phyloP scores from a whole-genome alignment of 2,329 filamentous ascomycete genomes.

The Apiospora rasikravindrae region DNA sequence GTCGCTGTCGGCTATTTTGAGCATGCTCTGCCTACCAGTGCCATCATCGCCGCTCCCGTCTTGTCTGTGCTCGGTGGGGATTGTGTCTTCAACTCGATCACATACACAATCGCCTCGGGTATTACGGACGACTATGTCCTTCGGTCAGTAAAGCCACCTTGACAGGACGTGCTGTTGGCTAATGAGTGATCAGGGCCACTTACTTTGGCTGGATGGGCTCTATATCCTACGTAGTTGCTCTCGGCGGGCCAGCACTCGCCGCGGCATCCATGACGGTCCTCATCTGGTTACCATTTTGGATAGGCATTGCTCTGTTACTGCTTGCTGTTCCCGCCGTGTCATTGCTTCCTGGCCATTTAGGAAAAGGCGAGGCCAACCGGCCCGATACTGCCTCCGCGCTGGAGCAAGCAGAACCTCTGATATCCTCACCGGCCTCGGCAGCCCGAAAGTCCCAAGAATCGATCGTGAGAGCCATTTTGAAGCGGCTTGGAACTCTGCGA shows the following conservation, averaged over 20 bases:
- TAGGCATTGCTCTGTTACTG: slow-evolving; percentile 44
- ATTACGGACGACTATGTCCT: slow-evolving; percentile 49
- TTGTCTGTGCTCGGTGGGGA: slow-evolving; percentile 55
- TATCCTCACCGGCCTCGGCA: slow-evolving; percentile 46
- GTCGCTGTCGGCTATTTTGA: slow-evolving; percentile 46
- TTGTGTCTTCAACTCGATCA: slow-evolving; percentile 56
- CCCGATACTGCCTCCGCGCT: not conserved
- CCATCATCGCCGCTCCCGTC: slow-evolving; percentile 46
- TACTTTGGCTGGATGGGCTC: slow-evolving; percentile 58
- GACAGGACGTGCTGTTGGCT: not conserved
- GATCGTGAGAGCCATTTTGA: slow-evolving; percentile 30
- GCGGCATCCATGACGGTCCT: slow-evolving; percentile 50
- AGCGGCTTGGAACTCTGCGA: slow-evolving; percentile 38
- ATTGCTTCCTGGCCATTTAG: slow-evolving; percentile 32
- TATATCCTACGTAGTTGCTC: slow-evolving; percentile 51
- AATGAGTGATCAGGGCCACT: slow-evolving; percentile 42
- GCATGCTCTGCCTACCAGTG: slow-evolving; percentile 41
- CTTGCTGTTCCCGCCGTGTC: slow-evolving; percentile 41
- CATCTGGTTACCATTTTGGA: slow-evolving; percentile 51
- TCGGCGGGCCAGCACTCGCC: slow-evolving; percentile 52
- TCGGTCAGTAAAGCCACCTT: slow-evolving; percentile 32
- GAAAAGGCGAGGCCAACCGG: not conserved
- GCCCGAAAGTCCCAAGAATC: slow-evolving; percentile 36
- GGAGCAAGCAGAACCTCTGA: slow-evolving; percentile 30
- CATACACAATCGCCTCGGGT: slow-evolving; percentile 50